phyloP scores from a whole-genome alignment of 345 rosid genomes.

The Brassica rapa region DNA sequence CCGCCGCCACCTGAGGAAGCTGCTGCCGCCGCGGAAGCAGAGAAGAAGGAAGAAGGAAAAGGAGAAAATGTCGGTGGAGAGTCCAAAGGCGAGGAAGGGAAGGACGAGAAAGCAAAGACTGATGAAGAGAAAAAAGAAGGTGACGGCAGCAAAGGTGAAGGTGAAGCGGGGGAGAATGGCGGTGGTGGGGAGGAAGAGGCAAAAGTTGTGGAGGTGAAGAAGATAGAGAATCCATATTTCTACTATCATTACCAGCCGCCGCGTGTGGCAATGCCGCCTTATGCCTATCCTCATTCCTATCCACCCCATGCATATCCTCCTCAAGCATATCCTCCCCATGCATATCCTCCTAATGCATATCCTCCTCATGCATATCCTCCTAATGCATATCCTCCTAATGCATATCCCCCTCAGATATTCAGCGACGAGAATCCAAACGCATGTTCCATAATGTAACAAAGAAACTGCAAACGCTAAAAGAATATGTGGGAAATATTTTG shows the following conservation, averaged over 20 bases:
- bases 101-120: slow-evolving; percentile 29
- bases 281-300: slow-evolving; percentile 17
- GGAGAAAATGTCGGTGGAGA: slow-evolving; percentile 44
- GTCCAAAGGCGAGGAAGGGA: slow-evolving; percentile 31
- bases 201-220: slow-evolving; percentile 60
- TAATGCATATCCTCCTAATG: slow-evolving; percentile 28
- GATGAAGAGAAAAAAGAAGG: slow-evolving; percentile 37
- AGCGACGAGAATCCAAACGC: slow-evolving; percentile 95
- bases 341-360: neutral
- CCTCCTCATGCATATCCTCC: neutral
- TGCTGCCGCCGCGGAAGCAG: slow-evolving; percentile 45
- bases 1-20: slow-evolving; percentile 52
- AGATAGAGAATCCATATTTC: slow-evolving; percentile 50
- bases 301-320: neutral
- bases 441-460: slow-evolving; percentile 68
- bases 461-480: slow-evolving; percentile 14
- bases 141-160: slow-evolving; percentile 30
- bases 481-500: slow-evolving; percentile 24
- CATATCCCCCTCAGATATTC: slow-evolving; percentile 60
- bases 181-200: slow-evolving; percentile 42
- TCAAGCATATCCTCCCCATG: neutral
- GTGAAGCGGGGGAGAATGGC: slow-evolving; percentile 16
- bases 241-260: slow-evolving; percentile 52
- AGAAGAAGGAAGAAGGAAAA: slow-evolving; percentile 48
- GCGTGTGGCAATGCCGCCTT: slow-evolving; percentile 40